phyloP scores from a whole-genome alignment of 2,329 filamentous ascomycete species.

The Colletotrichum acutatum region DNA sequence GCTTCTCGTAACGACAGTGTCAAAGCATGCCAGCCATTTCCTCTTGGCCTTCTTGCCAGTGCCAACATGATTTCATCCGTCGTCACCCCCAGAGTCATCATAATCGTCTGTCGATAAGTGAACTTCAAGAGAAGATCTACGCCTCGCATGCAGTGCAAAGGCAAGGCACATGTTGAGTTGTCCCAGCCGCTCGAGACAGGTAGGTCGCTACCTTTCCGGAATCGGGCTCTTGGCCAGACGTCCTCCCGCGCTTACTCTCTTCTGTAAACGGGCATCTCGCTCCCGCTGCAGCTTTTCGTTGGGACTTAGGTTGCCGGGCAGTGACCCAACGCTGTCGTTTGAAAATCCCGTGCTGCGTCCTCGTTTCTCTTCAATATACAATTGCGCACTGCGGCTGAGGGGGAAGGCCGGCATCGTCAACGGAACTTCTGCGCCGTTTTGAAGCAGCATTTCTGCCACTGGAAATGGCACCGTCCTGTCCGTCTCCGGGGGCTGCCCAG shows the following conservation, averaged over 20 bases:
- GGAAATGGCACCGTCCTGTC: conserved; percentile 79
- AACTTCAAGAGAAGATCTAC: conserved; percentile 8
- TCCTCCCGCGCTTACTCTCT: conserved; percentile 82
- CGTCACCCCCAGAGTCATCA: conserved; percentile 20
- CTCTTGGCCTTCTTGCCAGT: not conserved
- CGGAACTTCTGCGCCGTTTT: conserved; percentile 94
- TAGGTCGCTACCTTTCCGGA: conserved; percentile 66
- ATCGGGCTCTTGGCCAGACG: conserved; percentile 74
- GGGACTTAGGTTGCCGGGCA: conserved; percentile 60
- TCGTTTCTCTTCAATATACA: conserved; percentile 86
- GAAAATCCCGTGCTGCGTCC: conserved; percentile 59
- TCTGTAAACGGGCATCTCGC: conserved; percentile 77
- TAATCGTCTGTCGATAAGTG: conserved; percentile 5
- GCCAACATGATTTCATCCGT: conserved; percentile 15
- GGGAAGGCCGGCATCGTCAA: conserved; percentile 81
- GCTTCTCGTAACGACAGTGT: conserved; percentile 21
- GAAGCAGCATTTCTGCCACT: conserved; percentile 88
- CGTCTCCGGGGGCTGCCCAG: conserved; percentile 50
- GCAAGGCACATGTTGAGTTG: conserved; percentile 29
- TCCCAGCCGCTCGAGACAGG: conserved; percentile 36
- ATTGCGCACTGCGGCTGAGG: conserved; percentile 80
- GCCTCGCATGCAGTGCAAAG: conserved; percentile 22
- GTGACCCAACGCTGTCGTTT: conserved; percentile 69
- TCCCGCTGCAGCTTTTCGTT: conserved; percentile 68
- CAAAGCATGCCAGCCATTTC: conserved; percentile 19